Base-by-base conservation (phyloP, 306 rosid genomes). In the Lathyrus tuberosus region DNA sequence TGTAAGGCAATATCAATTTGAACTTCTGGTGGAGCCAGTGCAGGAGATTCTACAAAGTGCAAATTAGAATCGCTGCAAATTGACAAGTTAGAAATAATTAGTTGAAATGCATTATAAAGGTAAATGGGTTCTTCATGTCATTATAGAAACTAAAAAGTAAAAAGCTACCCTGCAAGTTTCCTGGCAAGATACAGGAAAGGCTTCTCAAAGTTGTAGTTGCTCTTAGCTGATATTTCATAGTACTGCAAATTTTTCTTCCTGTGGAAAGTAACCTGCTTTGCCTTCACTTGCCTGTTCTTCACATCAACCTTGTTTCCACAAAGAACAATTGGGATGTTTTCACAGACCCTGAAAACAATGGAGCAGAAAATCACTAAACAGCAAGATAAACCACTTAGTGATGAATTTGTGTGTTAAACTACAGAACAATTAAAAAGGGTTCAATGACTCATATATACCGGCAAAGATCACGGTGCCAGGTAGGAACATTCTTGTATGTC, bases 301-400 rank as follows among this genome's bases (percentile, higher is more conserved):
- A 88, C 95, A 68, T 88, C 95, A 71, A 88, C 95, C 79, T 88
- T 88, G 81, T 88, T 88, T 26, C 93, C 93, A 0, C 93, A 87
- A 20, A 87, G 90, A 73, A 85, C 90, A 69, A 87, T 81, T 1
- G 90, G 93, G 54, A 87, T 87, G 72, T 85, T 87, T 65, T 83
- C 93, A 77, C 93, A 87, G 37, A 87, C 93, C 75, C 93, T 87
- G 74, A 37, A 84, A 56, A 7, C 4, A 43, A 14, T 47, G 7
- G 10, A 17, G 10, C 33, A 42, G 9, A 38, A 9, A 67, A 26
- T 6, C 3, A 17, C 1, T 13, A 20, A 47, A 20, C 47, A 53
- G 20, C 28, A 52, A 24, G n/a, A 70, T 33, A 22, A 64, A 31
- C 44, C 65, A 4, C 40, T 35, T 7, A 2, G 10, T 35, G 40